Percentiles rank a stretch among this genome's conserved stretches.
phyloP scores from a whole-genome alignment of 1,139 yeast species.

The Taphrina sp. region DNA sequence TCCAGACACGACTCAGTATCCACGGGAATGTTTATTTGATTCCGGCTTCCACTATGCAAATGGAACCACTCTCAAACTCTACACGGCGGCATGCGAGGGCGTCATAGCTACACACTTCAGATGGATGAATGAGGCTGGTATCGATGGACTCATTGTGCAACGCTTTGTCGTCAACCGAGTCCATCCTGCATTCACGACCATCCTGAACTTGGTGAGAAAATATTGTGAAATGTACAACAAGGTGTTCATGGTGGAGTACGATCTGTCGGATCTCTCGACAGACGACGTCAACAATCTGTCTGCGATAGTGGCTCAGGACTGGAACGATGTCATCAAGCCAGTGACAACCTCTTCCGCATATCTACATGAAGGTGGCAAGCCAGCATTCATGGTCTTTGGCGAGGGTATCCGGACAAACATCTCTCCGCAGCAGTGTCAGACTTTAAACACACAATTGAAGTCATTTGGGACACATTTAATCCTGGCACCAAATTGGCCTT shows the following conservation, averaged over 20 bases:
- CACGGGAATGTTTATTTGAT: neutral
- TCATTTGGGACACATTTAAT: neutral
- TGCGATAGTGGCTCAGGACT: neutral
- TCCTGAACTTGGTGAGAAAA: neutral
- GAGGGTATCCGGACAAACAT: neutral
- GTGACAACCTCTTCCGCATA: neutral
- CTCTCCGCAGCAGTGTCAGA: neutral
- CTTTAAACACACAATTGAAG: neutral
- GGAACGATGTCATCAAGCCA: neutral
- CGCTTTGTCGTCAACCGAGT: neutral
- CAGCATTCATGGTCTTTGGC: neutral
- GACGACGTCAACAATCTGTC: neutral
- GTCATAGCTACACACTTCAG: neutral
- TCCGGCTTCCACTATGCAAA: neutral
- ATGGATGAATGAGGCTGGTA: neutral
- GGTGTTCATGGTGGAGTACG: conserved; percentile 4
- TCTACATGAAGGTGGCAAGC: conserved; percentile 1
- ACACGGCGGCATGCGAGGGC: neutral
- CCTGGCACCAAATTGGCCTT: conserved; percentile 1
- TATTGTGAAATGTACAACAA: neutral
- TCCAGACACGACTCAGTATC: neutral
- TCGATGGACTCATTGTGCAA: conserved; percentile 1
- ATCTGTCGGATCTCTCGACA: conserved; percentile 1
- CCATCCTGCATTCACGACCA: neutral
- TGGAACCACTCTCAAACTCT: neutral